Conservation (phyloP, 352 stramenopile species). For the Globisporangium iwayamae region DNA sequence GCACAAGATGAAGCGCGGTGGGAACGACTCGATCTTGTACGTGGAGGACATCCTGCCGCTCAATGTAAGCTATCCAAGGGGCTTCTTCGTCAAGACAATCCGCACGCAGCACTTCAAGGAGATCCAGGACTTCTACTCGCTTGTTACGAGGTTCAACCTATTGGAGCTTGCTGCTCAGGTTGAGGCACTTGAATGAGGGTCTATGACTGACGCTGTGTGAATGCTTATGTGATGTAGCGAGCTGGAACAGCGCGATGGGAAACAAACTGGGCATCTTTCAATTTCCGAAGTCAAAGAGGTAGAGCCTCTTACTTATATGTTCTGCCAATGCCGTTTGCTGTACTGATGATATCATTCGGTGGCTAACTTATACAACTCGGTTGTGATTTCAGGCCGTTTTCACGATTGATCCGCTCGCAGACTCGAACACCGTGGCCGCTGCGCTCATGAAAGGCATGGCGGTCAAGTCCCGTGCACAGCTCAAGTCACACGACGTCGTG, state of each 20-base stretch:
- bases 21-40: constrained; percentile 69
- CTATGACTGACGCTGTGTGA: constrained; percentile 6
- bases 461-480: constrained; percentile 37
- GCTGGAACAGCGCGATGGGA: constrained; percentile 44
- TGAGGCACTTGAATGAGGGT: background rate
- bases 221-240: constrained; percentile 28
- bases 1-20: constrained; percentile 70
- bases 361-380: background rate
- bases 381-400: constrained; percentile 31
- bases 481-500: constrained; percentile 46
- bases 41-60: constrained; percentile 67
- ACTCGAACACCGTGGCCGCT: constrained; percentile 25
- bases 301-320: background rate
- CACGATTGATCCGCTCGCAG: constrained; percentile 47
- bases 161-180: too few relatives aligned
- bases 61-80: constrained; percentile 40
- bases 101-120: constrained; percentile 83
- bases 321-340: background rate
- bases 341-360: background rate
- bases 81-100: constrained; percentile 77
- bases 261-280: constrained; percentile 40
- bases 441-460: constrained; percentile 38
- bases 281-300: constrained; percentile 33
- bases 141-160: constrained; percentile 36
- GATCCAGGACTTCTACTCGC: constrained; percentile 72